phyloP scores from a whole-genome alignment of 306 rosid genomes.

The Acacia confusa region DNA sequence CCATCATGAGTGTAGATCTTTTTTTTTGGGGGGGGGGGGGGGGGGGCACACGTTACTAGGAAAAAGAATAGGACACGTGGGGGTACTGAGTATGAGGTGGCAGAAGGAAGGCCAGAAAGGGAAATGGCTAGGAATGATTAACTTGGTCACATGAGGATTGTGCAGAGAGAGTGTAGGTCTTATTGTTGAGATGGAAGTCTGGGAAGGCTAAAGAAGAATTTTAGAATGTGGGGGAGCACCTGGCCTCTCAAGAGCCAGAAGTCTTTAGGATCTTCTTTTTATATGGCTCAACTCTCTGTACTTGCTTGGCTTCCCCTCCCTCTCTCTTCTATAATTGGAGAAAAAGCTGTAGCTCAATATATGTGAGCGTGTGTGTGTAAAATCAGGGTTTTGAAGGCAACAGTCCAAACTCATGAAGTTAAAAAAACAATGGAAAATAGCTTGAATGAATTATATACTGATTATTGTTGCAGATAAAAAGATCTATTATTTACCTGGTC shows the following conservation, averaged over 20 bases:
- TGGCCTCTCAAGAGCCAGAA: neutral
- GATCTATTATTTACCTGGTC: slow-evolving; percentile 65
- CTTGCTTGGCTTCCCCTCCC: neutral
- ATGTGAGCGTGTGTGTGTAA: neutral
- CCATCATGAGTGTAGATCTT: neutral
- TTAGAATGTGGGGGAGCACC: neutral
- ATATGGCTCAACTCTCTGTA: neutral
- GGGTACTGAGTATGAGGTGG: neutral
- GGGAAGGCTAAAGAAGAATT: neutral
- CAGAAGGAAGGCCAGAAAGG: neutral
- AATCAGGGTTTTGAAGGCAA: neutral
- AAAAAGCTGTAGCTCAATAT: neutral
- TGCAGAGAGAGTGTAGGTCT: neutral
- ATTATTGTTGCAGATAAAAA: slow-evolving; percentile 13
- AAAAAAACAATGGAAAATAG: neutral
- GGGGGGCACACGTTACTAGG: neutral
- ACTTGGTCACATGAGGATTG: neutral
- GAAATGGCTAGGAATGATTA: neutral
- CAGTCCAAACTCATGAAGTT: neutral
- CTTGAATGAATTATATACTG: neutral
- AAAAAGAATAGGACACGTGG: neutral
- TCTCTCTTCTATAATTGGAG: neutral
- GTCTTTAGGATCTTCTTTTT: neutral
- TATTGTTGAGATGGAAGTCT: neutral
- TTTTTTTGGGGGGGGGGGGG: neutral